Percentiles rank a stretch among this genome's conserved stretches.
Conservation (phyloP, 2,329 filamentous ascomycete species). For the Cladosporium sphaerospermum region DNA sequence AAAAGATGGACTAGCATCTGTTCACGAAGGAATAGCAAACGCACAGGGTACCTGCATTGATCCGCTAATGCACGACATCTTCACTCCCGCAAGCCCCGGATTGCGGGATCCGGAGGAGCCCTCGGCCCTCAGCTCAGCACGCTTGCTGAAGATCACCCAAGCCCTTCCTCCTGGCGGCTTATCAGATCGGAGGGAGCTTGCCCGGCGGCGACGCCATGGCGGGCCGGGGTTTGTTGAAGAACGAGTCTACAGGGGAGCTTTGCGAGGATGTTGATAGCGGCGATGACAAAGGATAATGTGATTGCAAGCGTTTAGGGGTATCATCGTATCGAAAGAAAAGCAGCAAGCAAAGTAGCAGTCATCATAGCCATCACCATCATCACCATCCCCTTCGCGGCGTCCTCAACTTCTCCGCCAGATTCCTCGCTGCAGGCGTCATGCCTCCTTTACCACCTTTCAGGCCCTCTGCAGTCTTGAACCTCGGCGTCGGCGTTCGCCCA, state of each 20-base stretch:
- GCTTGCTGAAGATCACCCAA: not conserved
- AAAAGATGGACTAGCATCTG: too few species aligned
- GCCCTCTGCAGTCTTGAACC: conserved; percentile 52
- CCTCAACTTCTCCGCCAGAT: conserved; percentile 59
- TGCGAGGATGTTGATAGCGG: too few species aligned
- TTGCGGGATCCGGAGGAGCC: not conserved
- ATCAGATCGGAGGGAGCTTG: conserved; percentile 1
- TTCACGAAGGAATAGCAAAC: too few species aligned
- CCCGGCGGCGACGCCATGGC: too few species aligned
- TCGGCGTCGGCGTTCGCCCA: conserved; percentile 58
- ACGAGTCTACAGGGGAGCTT: too few species aligned
- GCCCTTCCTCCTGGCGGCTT: not conserved
- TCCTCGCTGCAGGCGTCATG: conserved; percentile 69
- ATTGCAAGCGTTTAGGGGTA: conserved; percentile 8
- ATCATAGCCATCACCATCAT: not conserved
- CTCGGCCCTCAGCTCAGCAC: not conserved
- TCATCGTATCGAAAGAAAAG: not conserved
- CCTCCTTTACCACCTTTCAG: conserved; percentile 31
- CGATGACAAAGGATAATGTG: not conserved
- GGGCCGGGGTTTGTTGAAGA: too few species aligned
- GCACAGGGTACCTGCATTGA: conserved; percentile 1
- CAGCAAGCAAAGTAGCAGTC: conserved; percentile 3
- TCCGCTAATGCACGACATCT: conserved; percentile 10
- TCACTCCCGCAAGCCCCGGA: not conserved
- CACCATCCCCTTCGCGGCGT: conserved; percentile 26